Evolutionary conservation across 2,329 filamentous ascomycete genomes (phyloP).

Genomic region (Fusarium circinatum): DNA sequence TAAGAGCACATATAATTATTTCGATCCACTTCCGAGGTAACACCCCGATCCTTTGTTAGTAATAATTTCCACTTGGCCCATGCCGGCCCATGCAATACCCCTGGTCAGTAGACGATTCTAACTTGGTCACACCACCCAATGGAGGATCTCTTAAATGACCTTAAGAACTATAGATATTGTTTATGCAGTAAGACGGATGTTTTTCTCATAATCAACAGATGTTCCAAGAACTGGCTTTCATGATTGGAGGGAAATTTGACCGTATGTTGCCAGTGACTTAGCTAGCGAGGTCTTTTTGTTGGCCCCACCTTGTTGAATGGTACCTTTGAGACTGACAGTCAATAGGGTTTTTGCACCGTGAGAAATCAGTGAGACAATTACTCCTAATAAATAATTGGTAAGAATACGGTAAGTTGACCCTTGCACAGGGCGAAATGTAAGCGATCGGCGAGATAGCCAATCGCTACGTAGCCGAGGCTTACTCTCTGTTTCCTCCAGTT

Average conservation of each 20-base stretch:
- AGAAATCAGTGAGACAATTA: background rate
- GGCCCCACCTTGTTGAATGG: background rate
- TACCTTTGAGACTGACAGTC: background rate
- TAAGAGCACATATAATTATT: no score
- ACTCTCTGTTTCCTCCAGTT: background rate
- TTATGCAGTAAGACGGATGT: background rate
- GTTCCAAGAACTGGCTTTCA: background rate
- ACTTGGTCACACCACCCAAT: background rate
- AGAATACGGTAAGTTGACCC: background rate
- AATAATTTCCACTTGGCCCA: no score
- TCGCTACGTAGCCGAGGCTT: background rate
- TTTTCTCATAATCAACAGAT: background rate
- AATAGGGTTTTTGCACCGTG: background rate
- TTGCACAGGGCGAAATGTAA: background rate
- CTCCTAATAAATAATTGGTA: background rate
- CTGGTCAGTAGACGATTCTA: no score
- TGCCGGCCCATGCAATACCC: no score
- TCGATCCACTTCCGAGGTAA: no score
- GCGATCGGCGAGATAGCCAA: background rate
- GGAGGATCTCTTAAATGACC: background rate
- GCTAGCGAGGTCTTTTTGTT: background rate
- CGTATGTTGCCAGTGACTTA: background rate
- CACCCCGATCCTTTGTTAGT: no score
- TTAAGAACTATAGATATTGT: background rate
- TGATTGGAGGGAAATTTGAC: background rate